Evolutionary conservation across 1,139 yeast species (phyloP), one percentile per base, ranked within the genome.

Genomic region (Blastobotrys proliferans): DNA sequence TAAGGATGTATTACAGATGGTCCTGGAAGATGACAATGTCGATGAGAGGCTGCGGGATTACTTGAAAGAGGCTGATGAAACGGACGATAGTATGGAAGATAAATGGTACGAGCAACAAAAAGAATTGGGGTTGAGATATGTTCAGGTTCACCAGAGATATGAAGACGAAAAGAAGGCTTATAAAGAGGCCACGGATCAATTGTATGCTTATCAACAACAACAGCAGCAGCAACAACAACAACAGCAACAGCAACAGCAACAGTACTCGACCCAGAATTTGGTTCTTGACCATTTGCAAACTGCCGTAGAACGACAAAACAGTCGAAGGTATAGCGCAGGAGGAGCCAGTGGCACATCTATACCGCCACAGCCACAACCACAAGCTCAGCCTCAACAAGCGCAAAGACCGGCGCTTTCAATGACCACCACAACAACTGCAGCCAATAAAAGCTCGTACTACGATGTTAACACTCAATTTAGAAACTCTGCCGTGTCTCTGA

Each of bases 61-160:
- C 20, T 41, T 60, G 14, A 45, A 40, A n/a, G 34, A 41, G 1
- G 64, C 61, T 36, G 35, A 51, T 14, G 50, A 49, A 6, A 45
- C 43, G 18, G 63, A 61, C 28, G 42, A 43, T 27, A 52, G 50
- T 37, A 53, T 59, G 9, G 68, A 64, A 39, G 52, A 49, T 6
- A 53, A 54, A 9, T 64, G 69, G 69, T 50, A 51, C 25, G 52
- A 51, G 32, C 53, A 52, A 3, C 68, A 64, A 40, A 61, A 61
- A 33, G 57, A 51, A n/a, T 53, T 64, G 24, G 68, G 62, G 42
- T 49, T 57, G 33, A 49, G 66, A 3, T 64, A 64, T 37, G 49
- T 64, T 11, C 51, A 52, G 32, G 64, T 61, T n/a, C 56, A 58
- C 37, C 50, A 54, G 21, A 52, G 54, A 36, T 63, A 59, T 40